A percentile compares a stretch with the other conserved stretches of the same genome.
Conservation (phyloP, 192 early-diverging fungal species). For the Linnemannia schmuckeri region DNA sequence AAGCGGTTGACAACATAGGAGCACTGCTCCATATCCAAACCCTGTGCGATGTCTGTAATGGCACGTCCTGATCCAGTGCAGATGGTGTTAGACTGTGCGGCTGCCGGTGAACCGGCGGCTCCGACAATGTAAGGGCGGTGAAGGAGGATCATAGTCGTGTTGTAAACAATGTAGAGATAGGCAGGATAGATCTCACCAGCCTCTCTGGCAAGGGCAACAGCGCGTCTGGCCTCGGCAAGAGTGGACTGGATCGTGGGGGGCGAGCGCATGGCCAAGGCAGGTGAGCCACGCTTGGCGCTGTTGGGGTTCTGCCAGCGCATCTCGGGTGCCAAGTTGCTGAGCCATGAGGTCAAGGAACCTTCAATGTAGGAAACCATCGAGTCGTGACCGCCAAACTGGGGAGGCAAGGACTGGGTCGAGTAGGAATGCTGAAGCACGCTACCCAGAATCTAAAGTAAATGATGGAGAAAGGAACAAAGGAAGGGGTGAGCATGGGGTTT, state of each 20-base stretch:
- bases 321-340: conserved; percentile 50
- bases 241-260: conserved; percentile 22
- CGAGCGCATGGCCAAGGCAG: conserved; percentile 39
- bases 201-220: conserved; percentile 30
- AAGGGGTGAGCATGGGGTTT: neutral
- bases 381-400: conserved; percentile 54
- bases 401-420: conserved; percentile 47
- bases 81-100: conserved; percentile 52
- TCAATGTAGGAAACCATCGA: conserved; percentile 55
- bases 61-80: conserved; percentile 55
- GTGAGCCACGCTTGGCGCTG: conserved; percentile 25
- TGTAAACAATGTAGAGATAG: conserved; percentile 57
- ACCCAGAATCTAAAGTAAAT: conserved; percentile 36
- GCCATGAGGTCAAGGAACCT: conserved; percentile 51
- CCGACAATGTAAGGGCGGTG: conserved; percentile 67
- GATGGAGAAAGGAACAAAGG: neutral
- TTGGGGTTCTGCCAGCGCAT: conserved; percentile 56
- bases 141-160: conserved; percentile 60
- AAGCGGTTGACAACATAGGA: conserved; percentile 52
- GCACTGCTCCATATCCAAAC: conserved; percentile 52
- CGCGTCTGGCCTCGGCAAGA: conserved; percentile 23
- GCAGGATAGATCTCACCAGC: conserved; percentile 46
- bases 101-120: conserved; percentile 52
- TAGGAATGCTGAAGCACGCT: conserved; percentile 55
- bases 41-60: conserved; percentile 53